phyloP scores from a whole-genome alignment of 2,329 filamentous ascomycete genomes.

The Penicillium psychrosexuale region DNA sequence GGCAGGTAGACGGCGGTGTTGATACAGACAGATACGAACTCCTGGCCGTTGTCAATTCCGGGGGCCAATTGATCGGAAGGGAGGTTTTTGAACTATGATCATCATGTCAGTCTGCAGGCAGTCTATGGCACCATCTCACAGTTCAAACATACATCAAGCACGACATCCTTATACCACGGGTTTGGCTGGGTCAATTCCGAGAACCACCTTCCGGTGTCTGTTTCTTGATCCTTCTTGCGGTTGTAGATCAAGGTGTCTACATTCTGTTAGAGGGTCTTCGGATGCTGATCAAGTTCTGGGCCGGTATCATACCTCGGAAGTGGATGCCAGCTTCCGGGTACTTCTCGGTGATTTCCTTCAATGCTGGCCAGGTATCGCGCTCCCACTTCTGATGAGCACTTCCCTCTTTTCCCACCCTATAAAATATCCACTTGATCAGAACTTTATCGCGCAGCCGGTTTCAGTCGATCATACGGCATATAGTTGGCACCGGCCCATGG shows the following conservation, averaged over 20 bases:
- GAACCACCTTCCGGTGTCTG: slow-evolving; percentile 57
- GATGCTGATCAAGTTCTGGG: not conserved
- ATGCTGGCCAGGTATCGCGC: slow-evolving; percentile 60
- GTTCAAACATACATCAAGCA: slow-evolving; percentile 58
- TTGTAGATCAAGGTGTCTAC: slow-evolving; percentile 54
- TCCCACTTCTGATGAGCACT: slow-evolving; percentile 54
- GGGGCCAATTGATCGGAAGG: slow-evolving; percentile 55
- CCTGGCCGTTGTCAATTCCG: slow-evolving; percentile 67
- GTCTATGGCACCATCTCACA: not conserved
- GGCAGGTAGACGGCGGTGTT: slow-evolving; percentile 85
- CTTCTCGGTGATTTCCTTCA: slow-evolving; percentile 59
- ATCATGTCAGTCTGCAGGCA: not conserved
- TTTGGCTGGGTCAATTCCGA: slow-evolving; percentile 64
- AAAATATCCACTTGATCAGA: not conserved
- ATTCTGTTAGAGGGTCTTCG: not conserved
- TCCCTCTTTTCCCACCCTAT: slow-evolving; percentile 40
- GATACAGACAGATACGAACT: slow-evolving; percentile 84
- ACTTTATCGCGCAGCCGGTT: not conserved
- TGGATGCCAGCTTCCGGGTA: slow-evolving; percentile 77
- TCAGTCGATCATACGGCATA: slow-evolving; percentile 57
- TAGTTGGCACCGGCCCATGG: slow-evolving; percentile 86
- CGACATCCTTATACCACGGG: slow-evolving; percentile 70
- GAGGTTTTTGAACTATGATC: slow-evolving; percentile 58
- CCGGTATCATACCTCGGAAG: slow-evolving; percentile 58
- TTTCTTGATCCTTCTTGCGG: slow-evolving; percentile 61